These are phyloP conservation scores for Globisporangium perplexum DNA, from an alignment of 352 stramenopile genomes.

Conservation along the genomic window DNA sequence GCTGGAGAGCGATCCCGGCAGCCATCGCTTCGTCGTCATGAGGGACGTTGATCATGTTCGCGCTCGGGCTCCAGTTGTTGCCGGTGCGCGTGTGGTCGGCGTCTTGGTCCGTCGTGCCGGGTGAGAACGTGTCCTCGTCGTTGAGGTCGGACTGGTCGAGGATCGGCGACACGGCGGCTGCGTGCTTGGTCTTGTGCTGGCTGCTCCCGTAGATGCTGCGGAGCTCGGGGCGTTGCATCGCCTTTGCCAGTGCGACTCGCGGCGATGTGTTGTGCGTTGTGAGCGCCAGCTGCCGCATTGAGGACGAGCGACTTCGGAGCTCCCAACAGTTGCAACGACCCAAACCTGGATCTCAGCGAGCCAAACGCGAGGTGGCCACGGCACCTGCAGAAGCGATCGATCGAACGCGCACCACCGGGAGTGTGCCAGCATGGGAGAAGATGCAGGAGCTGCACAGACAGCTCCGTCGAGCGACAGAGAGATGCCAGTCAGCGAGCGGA, in stretches of 20 bases:
- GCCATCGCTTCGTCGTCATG: constrained; percentile 8
- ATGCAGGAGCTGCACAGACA: background rate
- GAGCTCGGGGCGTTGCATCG: constrained; percentile 34
- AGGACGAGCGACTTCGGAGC: background rate
- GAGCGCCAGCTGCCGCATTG: no score
- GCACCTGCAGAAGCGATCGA: no score
- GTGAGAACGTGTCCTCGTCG: constrained; percentile 5
- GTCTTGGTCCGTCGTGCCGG: no score
- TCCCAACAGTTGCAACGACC: background rate
- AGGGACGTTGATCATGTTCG: constrained; percentile 1
- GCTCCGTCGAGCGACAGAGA: no score
- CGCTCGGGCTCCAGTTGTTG: constrained; percentile 8
- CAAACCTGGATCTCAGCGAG: no score
- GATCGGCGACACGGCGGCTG: constrained; percentile 45
- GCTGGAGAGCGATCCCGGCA: constrained; percentile 4
- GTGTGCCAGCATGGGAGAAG: background rate
- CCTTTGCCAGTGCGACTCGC: background rate
- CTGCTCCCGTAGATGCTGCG: constrained; percentile 32
- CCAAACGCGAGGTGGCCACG: no score
- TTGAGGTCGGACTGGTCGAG: constrained; percentile 26
- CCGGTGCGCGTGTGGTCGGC: background rate
- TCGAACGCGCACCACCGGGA: no score
- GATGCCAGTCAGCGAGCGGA: background rate
- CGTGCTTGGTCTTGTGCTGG: constrained; percentile 37
- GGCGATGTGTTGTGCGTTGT: no score